Conservation (phyloP, 2,329 filamentous ascomycete genomes). For the Talaromyces sp. region DNA sequence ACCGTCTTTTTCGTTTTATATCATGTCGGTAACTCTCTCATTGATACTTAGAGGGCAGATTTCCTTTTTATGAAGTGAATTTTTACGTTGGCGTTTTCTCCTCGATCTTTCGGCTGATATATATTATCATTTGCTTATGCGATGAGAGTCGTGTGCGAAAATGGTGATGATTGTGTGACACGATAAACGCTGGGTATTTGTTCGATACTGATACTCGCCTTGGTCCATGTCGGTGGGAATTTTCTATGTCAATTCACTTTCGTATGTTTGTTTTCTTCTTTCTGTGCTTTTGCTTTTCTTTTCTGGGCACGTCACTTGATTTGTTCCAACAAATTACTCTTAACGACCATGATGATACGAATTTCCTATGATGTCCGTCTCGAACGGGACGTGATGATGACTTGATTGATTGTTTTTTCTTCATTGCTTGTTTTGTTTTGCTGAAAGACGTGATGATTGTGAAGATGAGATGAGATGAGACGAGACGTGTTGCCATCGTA, state of each 20-base stretch:
- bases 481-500: conserved; percentile 1
- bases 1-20: conserved; percentile 16
- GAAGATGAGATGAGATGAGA: conserved; percentile 13
- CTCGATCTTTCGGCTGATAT: neutral
- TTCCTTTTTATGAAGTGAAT: neutral
- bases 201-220: neutral
- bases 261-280: conserved; percentile 4
- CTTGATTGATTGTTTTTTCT: conserved; percentile 6
- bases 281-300: conserved; percentile 8
- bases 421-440: neutral
- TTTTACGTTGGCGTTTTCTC: conserved; percentile 12
- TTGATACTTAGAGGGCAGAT: conserved; percentile 21
- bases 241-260: conserved; percentile 9
- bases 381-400: conserved; percentile 14
- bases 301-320: neutral
- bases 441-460: conserved; percentile 5
- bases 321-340: conserved; percentile 14
- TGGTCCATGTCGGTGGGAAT: neutral
- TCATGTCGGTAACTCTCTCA: conserved; percentile 16
- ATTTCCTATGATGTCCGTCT: conserved; percentile 22
- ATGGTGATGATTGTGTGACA: conserved; percentile 5
- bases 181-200: conserved; percentile 5
- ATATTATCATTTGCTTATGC: neutral
- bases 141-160: neutral
- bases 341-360: conserved; percentile 28